Conservation (phyloP, 2,329 filamentous ascomycete species). For the Cercospora zeina region DNA sequence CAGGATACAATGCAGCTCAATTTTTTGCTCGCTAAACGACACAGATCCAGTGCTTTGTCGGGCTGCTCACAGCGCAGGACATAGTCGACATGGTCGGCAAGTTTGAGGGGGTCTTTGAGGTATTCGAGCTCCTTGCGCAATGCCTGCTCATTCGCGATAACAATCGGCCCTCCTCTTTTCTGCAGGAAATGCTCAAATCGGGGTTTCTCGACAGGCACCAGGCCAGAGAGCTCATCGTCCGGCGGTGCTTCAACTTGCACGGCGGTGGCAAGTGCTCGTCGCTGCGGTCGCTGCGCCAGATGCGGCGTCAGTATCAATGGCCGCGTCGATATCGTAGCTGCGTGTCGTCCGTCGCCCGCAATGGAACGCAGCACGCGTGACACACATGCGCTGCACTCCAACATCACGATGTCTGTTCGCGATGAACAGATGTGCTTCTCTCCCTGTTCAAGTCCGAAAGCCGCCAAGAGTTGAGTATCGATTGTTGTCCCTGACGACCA, state of each 20-base stretch:
- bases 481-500: conserved; percentile 19
- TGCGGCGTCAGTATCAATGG: conserved; percentile 33
- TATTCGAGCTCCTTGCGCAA: conserved; percentile 61
- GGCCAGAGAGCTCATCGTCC: conserved; percentile 36
- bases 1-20: conserved; percentile 73
- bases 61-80: conserved; percentile 61
- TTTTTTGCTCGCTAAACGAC: conserved; percentile 66
- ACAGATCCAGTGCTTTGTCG: conserved; percentile 67
- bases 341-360: conserved; percentile 34
- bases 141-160: conserved; percentile 31
- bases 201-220: conserved; percentile 30
- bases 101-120: conserved; percentile 68
- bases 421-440: not conserved
- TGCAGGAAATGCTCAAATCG: conserved; percentile 5
- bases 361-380: conserved; percentile 48
- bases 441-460: not conserved
- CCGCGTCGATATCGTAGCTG: conserved; percentile 21
- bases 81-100: conserved; percentile 66
- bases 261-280: conserved; percentile 20
- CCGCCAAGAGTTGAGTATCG: conserved; percentile 11
- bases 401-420: conserved; percentile 39
- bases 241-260: conserved; percentile 6
- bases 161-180: conserved; percentile 12
- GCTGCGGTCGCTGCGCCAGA: conserved; percentile 12
- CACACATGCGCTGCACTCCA: conserved; percentile 49